Evolutionary conservation across 495 filamentous ascomycete species (phyloP).

Genomic region (Penicillium bovifimosum): DNA sequence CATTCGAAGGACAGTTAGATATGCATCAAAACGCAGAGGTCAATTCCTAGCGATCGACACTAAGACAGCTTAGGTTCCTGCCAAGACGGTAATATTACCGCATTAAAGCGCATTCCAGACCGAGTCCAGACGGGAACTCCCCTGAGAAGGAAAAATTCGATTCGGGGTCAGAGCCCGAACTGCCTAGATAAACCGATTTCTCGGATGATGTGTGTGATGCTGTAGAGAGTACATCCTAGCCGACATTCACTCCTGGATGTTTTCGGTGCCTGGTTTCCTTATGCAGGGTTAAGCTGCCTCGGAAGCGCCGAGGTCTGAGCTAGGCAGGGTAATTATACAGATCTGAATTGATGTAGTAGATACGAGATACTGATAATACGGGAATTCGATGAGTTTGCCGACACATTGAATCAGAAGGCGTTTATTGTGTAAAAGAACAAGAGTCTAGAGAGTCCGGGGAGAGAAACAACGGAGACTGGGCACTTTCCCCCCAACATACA

Average conservation of each 20-base stretch:
- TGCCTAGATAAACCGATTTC: no score
- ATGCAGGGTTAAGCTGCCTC: neutral
- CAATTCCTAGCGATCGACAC: neutral
- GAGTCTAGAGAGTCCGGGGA: neutral
- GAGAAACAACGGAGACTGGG: neutral
- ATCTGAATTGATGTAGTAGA: neutral
- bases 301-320: neutral
- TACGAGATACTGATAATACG: neutral
- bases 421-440: no score
- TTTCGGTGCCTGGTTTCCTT: neutral
- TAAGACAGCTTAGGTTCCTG: neutral
- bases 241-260: neutral
- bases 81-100: slow-evolving; percentile 26
- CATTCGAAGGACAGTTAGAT: neutral
- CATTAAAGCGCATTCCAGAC: slow-evolving; percentile 26
- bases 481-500: slow-evolving; percentile 1
- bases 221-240: neutral
- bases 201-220: no score
- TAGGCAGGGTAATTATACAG: neutral
- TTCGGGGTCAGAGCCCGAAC: no score
- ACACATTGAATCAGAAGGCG: no score
- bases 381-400: neutral
- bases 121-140: slow-evolving; percentile 18
- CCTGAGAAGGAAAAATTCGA: slow-evolving; percentile 8
- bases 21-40: neutral